Evolutionary conservation across 2,329 filamentous ascomycete species (phyloP).

Genomic region (Aspergillus oerlinghausenensis): DNA sequence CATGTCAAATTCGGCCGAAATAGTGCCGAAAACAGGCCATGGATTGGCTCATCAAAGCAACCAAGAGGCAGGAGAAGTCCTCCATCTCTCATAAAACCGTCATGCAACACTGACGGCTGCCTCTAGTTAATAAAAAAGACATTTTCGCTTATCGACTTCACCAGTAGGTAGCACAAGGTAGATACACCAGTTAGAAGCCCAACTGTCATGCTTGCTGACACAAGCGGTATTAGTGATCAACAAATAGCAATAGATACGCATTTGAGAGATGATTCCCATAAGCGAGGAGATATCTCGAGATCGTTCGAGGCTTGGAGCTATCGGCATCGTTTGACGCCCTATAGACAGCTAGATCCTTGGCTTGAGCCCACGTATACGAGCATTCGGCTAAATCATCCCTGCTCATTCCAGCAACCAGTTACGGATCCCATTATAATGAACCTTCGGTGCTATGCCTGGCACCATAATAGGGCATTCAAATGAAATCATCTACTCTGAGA

Average conservation of each 20-base stretch:
- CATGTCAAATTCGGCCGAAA: not conserved
- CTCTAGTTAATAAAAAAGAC: too few relatives aligned
- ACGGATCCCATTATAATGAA: too few relatives aligned
- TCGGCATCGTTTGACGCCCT: not conserved
- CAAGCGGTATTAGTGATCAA: not conserved
- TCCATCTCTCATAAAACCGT: not conserved
- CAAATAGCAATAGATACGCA: too few relatives aligned
- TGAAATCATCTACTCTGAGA: not conserved
- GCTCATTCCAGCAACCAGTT: not conserved
- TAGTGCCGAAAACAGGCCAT: not conserved
- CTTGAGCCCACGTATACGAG: not conserved
- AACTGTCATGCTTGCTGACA: not conserved
- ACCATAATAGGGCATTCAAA: not conserved
- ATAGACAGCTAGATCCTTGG: not conserved
- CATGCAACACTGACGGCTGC: not conserved
- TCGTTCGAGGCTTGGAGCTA: too few relatives aligned
- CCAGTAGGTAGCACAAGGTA: not conserved
- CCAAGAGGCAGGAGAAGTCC: not conserved
- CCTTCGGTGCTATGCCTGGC: too few relatives aligned
- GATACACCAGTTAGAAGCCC: not conserved
- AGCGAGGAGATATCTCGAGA: not conserved
- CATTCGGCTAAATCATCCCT: not conserved
- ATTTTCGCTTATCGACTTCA: too few relatives aligned
- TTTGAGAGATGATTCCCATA: too few relatives aligned
- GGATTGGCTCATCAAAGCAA: not conserved